phyloP scores from a whole-genome alignment of 2,329 filamentous ascomycete species.

The Aspergillus sp. region DNA sequence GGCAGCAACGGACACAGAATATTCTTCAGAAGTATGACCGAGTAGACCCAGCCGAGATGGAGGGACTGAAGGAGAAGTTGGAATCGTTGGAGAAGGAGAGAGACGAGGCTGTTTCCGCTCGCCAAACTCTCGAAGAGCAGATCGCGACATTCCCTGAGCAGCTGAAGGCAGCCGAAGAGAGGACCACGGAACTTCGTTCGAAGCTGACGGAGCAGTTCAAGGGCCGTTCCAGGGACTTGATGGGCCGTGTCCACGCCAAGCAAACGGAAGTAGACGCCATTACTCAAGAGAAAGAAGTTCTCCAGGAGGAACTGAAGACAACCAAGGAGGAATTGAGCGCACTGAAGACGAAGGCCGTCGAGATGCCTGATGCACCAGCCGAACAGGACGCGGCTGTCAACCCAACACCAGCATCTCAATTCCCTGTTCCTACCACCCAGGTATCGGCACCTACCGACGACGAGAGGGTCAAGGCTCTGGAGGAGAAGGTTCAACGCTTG shows the following conservation, averaged over 20 bases:
- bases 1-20: slow-evolving; percentile 93
- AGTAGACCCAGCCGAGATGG: slow-evolving; percentile 88
- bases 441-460: slow-evolving; percentile 40
- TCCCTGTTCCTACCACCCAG: slow-evolving; percentile 28
- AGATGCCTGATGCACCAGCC: slow-evolving; percentile 30
- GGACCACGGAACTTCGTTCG: slow-evolving; percentile 50
- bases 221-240: slow-evolving; percentile 62
- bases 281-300: slow-evolving; percentile 63
- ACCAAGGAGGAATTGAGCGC: slow-evolving; percentile 58
- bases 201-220: slow-evolving; percentile 54
- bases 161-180: slow-evolving; percentile 48
- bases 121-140: slow-evolving; percentile 52
- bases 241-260: slow-evolving; percentile 59
- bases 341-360: slow-evolving; percentile 55
- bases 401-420: slow-evolving; percentile 32
- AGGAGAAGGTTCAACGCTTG: slow-evolving; percentile 57
- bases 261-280: slow-evolving; percentile 49
- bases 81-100: slow-evolving; percentile 65
- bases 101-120: slow-evolving; percentile 61
- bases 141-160: slow-evolving; percentile 50
- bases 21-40: slow-evolving; percentile 96
- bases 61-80: slow-evolving; percentile 80
- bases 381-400: slow-evolving; percentile 52
- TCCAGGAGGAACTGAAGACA: slow-evolving; percentile 67
- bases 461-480: slow-evolving; percentile 60